Percentiles rank a stretch among this genome's conserved stretches.
Evolutionary conservation across 2,329 filamentous ascomycete species (phyloP).

Genomic region (Pezicula radicicola): DNA sequence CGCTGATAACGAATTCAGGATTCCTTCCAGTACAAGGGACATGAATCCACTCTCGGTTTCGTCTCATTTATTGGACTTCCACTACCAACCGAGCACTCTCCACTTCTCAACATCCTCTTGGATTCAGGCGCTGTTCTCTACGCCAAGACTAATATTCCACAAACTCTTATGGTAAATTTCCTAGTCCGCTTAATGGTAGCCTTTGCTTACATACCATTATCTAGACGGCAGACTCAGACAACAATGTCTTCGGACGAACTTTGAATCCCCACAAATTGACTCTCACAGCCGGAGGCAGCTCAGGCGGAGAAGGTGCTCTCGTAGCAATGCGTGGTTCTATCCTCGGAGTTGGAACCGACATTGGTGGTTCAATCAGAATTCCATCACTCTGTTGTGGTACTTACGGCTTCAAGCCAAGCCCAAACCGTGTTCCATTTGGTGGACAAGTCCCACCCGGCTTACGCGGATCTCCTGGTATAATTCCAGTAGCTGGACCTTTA

Average conservation of each 20-base stretch:
- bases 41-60: constrained; percentile 78
- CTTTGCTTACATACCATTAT: neutral
- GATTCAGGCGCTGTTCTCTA: constrained; percentile 83
- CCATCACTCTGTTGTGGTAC: constrained; percentile 43
- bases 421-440: constrained; percentile 13
- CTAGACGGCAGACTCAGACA: constrained; percentile 26
- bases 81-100: constrained; percentile 61
- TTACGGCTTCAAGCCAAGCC: constrained; percentile 33
- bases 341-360: constrained; percentile 17
- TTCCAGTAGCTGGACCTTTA: constrained; percentile 39
- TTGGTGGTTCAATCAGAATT: constrained; percentile 17
- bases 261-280: constrained; percentile 74
- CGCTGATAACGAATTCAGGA: constrained; percentile 23
- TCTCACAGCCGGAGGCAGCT: constrained; percentile 86
- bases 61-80: constrained; percentile 63
- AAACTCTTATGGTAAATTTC: constrained; percentile 47
- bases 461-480: constrained; percentile 23
- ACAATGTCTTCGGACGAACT: constrained; percentile 72
- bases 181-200: neutral
- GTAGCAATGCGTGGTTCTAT: constrained; percentile 16
- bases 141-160: constrained; percentile 84
- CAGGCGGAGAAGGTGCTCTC: constrained; percentile 31
- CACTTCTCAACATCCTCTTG: constrained; percentile 71
- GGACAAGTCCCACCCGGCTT: constrained; percentile 6
- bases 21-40: constrained; percentile 74